Evolutionary conservation across 805 yeast genomes (phyloP).

Genomic region (Maudiozyma serrabonitensis): DNA sequence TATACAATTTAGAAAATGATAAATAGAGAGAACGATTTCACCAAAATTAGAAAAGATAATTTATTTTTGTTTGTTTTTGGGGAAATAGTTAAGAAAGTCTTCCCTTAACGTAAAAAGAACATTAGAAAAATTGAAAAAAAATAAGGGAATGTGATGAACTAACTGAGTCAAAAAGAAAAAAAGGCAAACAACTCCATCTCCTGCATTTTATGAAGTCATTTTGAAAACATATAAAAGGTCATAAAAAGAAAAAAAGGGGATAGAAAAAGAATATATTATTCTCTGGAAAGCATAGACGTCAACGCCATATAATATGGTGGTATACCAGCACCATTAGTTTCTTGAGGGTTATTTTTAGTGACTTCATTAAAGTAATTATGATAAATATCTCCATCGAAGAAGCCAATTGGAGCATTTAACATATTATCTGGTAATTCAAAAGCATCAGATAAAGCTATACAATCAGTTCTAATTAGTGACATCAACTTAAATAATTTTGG

Average conservation of each 20-base stretch:
- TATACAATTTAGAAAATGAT: no score
- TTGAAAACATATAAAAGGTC: neutral
- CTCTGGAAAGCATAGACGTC: constrained; percentile 31
- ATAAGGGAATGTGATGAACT: no score
- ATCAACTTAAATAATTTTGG: constrained; percentile 38
- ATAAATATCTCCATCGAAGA: constrained; percentile 73
- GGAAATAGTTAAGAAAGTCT: no score
- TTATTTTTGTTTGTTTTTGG: no score
- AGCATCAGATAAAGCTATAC: constrained; percentile 72
- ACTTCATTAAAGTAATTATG: constrained; percentile 65
- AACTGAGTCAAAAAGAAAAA: no score
- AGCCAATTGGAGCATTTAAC: constrained; percentile 76
- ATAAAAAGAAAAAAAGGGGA: neutral
- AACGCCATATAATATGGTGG: constrained; percentile 31
- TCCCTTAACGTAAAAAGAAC: no score
- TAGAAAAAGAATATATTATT: neutral
- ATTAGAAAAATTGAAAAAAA: no score
- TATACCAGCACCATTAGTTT: constrained; percentile 43
- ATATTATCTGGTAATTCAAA: constrained; percentile 74
- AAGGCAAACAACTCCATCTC: no score
- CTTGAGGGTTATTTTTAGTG: constrained; percentile 42
- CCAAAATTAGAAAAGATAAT: no score
- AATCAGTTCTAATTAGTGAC: constrained; percentile 50
- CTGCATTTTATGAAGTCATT: neutral
- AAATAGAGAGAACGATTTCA: no score